Conservation (phyloP, 352 stramenopile species). For the Pythium rishiriense region DNA sequence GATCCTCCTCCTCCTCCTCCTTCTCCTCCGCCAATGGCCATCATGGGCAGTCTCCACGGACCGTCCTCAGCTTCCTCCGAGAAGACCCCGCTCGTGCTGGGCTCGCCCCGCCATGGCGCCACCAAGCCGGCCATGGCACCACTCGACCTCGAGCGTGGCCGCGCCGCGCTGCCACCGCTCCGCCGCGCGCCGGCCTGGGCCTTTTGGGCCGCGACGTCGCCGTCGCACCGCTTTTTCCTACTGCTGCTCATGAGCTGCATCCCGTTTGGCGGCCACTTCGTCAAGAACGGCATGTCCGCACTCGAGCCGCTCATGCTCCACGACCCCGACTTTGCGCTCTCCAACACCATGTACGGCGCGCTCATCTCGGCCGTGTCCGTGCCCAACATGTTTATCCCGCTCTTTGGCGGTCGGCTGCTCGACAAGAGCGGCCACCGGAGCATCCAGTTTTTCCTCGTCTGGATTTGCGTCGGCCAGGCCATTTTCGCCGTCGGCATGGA, state of each 20-base stretch:
- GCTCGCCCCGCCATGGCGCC: slow-evolving; percentile 10
- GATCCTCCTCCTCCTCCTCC: background rate
- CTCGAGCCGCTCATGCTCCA: slow-evolving; percentile 81
- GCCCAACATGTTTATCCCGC: slow-evolving; percentile 81
- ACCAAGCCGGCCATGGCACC: background rate
- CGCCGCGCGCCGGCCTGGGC: slow-evolving; percentile 49
- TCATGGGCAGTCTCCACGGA: slow-evolving; percentile 25
- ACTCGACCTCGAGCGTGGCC: slow-evolving; percentile 1
- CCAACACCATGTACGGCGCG: slow-evolving; percentile 86
- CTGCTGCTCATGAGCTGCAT: slow-evolving; percentile 85
- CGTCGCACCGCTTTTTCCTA: slow-evolving; percentile 76
- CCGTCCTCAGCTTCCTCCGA: slow-evolving; percentile 12
- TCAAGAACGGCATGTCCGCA: slow-evolving; percentile 87
- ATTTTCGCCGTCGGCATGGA: slow-evolving; percentile 82
- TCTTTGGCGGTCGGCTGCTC: slow-evolving; percentile 72
- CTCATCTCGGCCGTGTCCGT: slow-evolving; percentile 80
- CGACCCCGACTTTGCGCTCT: slow-evolving; percentile 70
- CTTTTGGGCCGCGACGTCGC: slow-evolving; percentile 70
- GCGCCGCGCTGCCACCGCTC: slow-evolving; percentile 25
- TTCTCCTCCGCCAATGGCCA: slow-evolving; percentile 17
- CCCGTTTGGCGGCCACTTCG: slow-evolving; percentile 84
- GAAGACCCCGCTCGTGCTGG: slow-evolving; percentile 26
- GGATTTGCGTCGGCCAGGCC: slow-evolving; percentile 81
- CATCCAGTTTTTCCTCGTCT: slow-evolving; percentile 79
- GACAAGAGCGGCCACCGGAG: slow-evolving; percentile 77